Evolutionary conservation across 176 grass and related monocot genomes (phyloP), one percentile per base, ranked within the genome.

Genomic region (Cenchrus purpureus): DNA sequence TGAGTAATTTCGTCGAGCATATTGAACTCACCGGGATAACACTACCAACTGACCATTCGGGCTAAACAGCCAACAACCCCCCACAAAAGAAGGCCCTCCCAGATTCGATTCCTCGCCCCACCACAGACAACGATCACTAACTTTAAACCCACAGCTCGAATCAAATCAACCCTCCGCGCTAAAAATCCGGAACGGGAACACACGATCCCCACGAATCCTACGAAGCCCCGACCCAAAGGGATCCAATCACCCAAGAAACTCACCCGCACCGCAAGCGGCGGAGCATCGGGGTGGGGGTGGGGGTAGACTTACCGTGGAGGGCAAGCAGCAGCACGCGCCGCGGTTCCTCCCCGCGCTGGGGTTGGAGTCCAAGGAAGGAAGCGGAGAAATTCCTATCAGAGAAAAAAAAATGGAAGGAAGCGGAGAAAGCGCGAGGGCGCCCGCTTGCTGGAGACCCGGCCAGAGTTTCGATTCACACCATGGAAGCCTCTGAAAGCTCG

Each of bases 301-400:
- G 48, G 63, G 10, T 31, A 68, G 50, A 22, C 60, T 81, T 37
- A 74, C 69, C 45, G 45, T 46, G 45, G 45, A 46, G 45, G 45
- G 45, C 45, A 46, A 46, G 45, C 4, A 46, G 45, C 6, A 46
- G 45, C 45, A 46, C 45, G 7, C 45, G 45, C 45, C 45, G 45
- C 45, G 7, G 45, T 46, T 73, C 46, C 29, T 61, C 45, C 45
- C 71, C 34, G 83, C 40, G 52, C 4, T 51, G 42, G 52, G 44
- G 1, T 19, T 19, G 12, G 77, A 86, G 77, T 32, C n/a, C 59
- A 74, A 74, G 50, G 69, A 74, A 81, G 78, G 34, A 58, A 57
- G 3, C 3, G 46, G 48, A 65, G 68, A 65, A 32, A 53, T 40
- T 40, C 37, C 37, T 40, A 3, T 4, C 31, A 32, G 31, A 32